These are phyloP conservation scores for Sclerotinia spermophila DNA, from an alignment of 2,329 filamentous ascomycete genomes.

Conservation along the genomic window DNA sequence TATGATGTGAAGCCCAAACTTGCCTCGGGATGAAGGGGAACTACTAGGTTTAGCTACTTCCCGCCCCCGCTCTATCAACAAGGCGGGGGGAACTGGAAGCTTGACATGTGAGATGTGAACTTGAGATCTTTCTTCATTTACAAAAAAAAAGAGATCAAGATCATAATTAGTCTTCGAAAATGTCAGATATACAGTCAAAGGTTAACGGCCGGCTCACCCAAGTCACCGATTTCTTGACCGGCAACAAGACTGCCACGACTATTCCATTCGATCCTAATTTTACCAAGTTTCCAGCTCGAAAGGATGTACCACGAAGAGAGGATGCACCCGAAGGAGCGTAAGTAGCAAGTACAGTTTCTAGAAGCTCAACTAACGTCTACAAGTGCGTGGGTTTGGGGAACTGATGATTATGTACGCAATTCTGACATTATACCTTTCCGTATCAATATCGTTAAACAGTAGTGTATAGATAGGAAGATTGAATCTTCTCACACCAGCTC, in stretches of 20 bases:
- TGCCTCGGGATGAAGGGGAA: background rate
- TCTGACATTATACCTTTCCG: background rate
- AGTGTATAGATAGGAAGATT: constrained; percentile 42
- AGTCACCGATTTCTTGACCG: constrained; percentile 31
- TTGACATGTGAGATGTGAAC: background rate
- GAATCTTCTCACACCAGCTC: constrained; percentile 45
- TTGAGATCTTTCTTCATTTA: background rate
- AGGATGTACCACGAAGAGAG: constrained; percentile 32
- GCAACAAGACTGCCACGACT: constrained; percentile 28
- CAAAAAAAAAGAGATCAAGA: background rate
- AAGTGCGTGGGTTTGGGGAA: constrained; percentile 37
- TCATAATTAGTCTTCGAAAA: constrained; percentile 11
- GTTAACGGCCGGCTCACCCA: constrained; percentile 29
- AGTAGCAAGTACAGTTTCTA: constrained; percentile 15
- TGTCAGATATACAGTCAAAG: constrained; percentile 23
- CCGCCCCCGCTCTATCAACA: background rate
- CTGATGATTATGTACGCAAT: constrained; percentile 32
- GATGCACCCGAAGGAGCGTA: constrained; percentile 34
- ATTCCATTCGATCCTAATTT: constrained; percentile 35
- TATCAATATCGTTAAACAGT: background rate
- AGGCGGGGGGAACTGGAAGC: background rate
- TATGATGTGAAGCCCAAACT: background rate
- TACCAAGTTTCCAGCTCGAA: constrained; percentile 33
- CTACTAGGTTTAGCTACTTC: background rate
- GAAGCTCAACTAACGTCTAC: background rate